Conservation (phyloP, 805 yeast genomes). For the Teunomyces pallodes region DNA sequence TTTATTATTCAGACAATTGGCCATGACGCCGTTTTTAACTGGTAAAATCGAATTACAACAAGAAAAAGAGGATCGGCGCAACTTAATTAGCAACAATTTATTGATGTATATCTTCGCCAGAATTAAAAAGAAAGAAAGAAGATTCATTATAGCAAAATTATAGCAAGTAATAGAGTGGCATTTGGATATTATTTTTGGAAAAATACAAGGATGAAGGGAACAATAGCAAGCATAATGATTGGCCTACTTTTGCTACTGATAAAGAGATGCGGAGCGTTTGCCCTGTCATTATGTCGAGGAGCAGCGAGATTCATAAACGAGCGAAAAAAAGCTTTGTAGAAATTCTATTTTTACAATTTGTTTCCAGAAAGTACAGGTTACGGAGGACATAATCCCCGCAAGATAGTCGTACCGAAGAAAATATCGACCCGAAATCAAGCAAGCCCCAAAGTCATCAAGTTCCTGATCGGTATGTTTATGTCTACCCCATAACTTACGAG, state of each 20-base stretch:
- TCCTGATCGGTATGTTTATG: no score
- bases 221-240: background rate
- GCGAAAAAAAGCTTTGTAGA: background rate
- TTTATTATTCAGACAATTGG: background rate
- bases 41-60: background rate
- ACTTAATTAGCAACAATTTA: background rate
- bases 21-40: background rate
- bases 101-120: background rate
- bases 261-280: background rate
- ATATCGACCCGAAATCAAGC: background rate
- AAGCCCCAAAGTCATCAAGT: background rate
- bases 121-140: background rate
- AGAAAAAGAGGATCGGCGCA: background rate
- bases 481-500: no score
- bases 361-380: background rate
- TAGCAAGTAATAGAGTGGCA: background rate
- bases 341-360: background rate
- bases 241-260: background rate
- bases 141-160: background rate
- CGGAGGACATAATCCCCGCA: conserved; percentile 2
- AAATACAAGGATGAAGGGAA: background rate
- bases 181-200: background rate
- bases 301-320: background rate
- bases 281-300: background rate
- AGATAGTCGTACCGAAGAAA: background rate